Percentiles rank a stretch among this genome's conserved stretches.
These are phyloP conservation scores for Geotrichum aggregatum DNA, from an alignment of 1,139 yeast genomes.

Conservation along the genomic window DNA sequence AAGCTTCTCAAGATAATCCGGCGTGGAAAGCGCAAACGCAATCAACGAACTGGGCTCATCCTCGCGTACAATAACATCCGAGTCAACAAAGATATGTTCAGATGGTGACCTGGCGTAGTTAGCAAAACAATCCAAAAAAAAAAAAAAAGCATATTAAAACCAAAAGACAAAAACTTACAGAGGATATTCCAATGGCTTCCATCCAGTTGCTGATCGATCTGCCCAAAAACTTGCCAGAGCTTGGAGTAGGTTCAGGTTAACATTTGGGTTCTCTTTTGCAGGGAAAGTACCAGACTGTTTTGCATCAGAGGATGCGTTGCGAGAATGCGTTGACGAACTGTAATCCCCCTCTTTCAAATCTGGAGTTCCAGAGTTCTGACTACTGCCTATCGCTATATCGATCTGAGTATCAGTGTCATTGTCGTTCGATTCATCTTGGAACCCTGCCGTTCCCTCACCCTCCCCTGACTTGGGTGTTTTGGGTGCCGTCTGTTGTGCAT, in stretches of 20 bases:
- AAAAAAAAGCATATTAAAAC: background rate
- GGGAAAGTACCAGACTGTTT: slow-evolving; percentile 17
- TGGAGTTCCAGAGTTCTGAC: background rate
- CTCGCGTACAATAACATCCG: slow-evolving; percentile 89
- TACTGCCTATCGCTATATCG: background rate
- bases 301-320: slow-evolving; percentile 11
- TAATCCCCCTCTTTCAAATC: slow-evolving; percentile 13
- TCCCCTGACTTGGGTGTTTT: background rate
- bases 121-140: background rate
- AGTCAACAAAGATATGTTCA: slow-evolving; percentile 91
- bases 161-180: slow-evolving; percentile 33
- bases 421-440: no score
- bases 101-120: slow-evolving; percentile 35
- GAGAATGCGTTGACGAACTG: background rate
- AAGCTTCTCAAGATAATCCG: slow-evolving; percentile 72
- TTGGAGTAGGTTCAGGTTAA: slow-evolving; percentile 71
- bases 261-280: slow-evolving; percentile 45
- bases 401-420: background rate
- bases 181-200: slow-evolving; percentile 91
- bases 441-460: background rate
- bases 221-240: slow-evolving; percentile 94
- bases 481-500: background rate
- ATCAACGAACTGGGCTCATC: slow-evolving; percentile 95
- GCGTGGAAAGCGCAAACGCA: slow-evolving; percentile 83
- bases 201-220: slow-evolving; percentile 88